Conservation (phyloP, 2,329 filamentous ascomycete genomes). For the Stenocarpella maydis region DNA sequence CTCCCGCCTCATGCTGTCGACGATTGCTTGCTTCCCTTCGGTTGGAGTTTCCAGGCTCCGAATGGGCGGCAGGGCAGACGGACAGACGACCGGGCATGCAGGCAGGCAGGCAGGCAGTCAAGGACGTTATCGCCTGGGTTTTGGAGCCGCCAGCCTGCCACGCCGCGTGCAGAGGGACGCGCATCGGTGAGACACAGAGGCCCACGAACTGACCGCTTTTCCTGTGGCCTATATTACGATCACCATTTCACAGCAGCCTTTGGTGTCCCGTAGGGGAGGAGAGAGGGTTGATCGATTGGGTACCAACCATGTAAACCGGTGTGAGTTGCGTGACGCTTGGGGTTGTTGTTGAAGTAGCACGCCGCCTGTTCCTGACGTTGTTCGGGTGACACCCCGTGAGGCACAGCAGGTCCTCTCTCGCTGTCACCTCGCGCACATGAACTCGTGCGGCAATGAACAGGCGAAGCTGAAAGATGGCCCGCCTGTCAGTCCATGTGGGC, state of each 20-base stretch:
- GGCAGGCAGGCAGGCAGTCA: neutral
- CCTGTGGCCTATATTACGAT: conserved; percentile 27
- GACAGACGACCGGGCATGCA: neutral
- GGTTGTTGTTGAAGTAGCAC: conserved; percentile 17
- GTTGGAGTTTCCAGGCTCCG: conserved; percentile 6
- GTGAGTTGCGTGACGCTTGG: conserved; percentile 1
- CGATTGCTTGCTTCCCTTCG: neutral
- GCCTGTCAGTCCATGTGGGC: neutral
- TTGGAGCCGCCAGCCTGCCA: conserved; percentile 10
- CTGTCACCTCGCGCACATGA: neutral
- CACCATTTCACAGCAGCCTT: conserved; percentile 30
- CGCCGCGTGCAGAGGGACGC: neutral
- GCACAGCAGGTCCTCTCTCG: neutral
- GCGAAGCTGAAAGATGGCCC: conserved; percentile 17
- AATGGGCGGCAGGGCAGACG: neutral
- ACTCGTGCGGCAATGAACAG: conserved; percentile 24
- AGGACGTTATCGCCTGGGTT: conserved; percentile 4
- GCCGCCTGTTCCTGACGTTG: conserved; percentile 27
- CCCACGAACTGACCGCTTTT: conserved; percentile 30
- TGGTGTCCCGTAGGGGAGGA: neutral
- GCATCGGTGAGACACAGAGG: conserved; percentile 25
- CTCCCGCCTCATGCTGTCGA: neutral
- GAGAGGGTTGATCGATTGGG: conserved; percentile 10
- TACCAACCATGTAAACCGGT: conserved; percentile 13
- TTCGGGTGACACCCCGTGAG: conserved; percentile 25